These are phyloP conservation scores for Pythium phragmiticola DNA, from an alignment of 352 stramenopile species.

Conservation along the genomic window DNA sequence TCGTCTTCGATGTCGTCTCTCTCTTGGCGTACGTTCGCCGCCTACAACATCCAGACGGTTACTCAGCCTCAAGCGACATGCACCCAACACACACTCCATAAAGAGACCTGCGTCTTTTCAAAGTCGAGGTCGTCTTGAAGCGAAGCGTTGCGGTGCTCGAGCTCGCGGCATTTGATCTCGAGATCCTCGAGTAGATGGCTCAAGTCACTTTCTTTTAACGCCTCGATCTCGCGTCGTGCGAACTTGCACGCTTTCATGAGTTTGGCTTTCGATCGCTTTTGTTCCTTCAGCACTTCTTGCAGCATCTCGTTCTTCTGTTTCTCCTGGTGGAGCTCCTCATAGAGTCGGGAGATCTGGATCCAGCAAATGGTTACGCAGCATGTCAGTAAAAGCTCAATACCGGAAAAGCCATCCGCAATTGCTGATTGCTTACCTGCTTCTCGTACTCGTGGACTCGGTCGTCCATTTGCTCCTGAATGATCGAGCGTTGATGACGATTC, in stretches of 20 bases:
- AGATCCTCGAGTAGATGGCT: slow-evolving; percentile 70
- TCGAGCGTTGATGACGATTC: slow-evolving; percentile 19
- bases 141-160: slow-evolving; percentile 51
- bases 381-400: background rate
- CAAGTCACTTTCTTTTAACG: slow-evolving; percentile 56
- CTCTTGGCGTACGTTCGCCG: slow-evolving; percentile 23
- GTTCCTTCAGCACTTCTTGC: slow-evolving; percentile 56
- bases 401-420: background rate
- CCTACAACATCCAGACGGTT: slow-evolving; percentile 10
- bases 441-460: slow-evolving; percentile 71
- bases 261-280: slow-evolving; percentile 70
- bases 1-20: slow-evolving; percentile 21
- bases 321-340: slow-evolving; percentile 67
- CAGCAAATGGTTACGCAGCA: background rate
- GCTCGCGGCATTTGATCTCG: slow-evolving; percentile 42
- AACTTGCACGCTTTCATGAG: slow-evolving; percentile 74
- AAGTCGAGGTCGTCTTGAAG: slow-evolving; percentile 37
- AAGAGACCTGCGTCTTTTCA: slow-evolving; percentile 37
- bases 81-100: background rate
- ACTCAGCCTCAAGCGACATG: too few species aligned
- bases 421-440: slow-evolving; percentile 34
- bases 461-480: slow-evolving; percentile 30
- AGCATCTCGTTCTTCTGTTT: slow-evolving; percentile 74
- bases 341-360: slow-evolving; percentile 54
- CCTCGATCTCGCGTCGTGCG: slow-evolving; percentile 59